Conservation (phyloP, 2,329 filamentous ascomycete species). For the Cercospora sesami region DNA sequence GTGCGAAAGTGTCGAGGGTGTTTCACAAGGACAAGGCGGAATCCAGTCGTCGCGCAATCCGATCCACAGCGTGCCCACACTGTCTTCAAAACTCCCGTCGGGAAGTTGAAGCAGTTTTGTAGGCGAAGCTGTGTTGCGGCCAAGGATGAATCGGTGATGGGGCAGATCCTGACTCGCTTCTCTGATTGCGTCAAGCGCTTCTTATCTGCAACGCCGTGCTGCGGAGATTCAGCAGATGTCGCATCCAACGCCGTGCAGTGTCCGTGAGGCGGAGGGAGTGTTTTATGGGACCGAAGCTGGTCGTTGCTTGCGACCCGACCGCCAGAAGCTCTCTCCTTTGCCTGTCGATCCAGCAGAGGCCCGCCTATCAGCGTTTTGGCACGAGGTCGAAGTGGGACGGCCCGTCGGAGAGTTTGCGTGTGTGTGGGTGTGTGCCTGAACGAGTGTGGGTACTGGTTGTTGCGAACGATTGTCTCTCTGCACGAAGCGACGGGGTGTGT, state of each 20-base stretch:
- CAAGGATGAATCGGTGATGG: slow-evolving; percentile 1
- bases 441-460: background rate
- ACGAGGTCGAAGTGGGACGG: background rate
- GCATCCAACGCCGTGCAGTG: background rate
- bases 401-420: background rate
- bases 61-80: background rate
- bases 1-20: slow-evolving; percentile 1
- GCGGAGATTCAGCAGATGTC: background rate
- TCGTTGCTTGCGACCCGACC: slow-evolving; percentile 8
- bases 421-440: background rate
- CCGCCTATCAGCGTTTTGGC: slow-evolving; percentile 1
- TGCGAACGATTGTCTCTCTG: background rate
- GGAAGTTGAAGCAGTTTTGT: background rate
- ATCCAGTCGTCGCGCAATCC: background rate
- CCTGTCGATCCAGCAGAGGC: slow-evolving; percentile 7
- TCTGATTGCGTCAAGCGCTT: background rate
- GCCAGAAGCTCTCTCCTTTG: background rate
- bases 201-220: background rate
- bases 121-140: background rate
- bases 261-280: background rate
- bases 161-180: slow-evolving; percentile 6
- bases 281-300: background rate
- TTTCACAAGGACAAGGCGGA: slow-evolving; percentile 1
- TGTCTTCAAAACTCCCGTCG: background rate
- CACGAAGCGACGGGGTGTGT: background rate